A percentile compares a stretch with the other conserved stretches of the same genome.
Conservation (phyloP, 371 early-diverging fungal species). For the Mortierella sp. region DNA sequence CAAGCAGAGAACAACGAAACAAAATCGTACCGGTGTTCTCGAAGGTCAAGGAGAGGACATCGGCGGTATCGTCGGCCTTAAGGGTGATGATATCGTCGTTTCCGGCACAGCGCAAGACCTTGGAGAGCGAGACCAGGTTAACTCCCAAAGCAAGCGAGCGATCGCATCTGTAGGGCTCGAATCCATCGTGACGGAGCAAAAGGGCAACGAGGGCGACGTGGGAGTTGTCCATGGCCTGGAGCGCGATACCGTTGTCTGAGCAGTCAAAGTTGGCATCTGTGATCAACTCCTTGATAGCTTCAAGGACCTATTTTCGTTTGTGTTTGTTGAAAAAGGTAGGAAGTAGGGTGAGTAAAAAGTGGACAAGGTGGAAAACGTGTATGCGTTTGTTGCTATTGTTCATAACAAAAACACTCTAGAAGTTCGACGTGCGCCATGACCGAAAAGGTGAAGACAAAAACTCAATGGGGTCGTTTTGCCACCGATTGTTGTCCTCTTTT, state of each 20-base stretch:
- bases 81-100: slow-evolving; percentile 95
- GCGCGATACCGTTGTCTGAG: slow-evolving; percentile 93
- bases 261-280: slow-evolving; percentile 98
- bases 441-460: background rate
- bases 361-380: too few species aligned
- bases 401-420: too few species aligned
- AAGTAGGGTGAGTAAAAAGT: background rate
- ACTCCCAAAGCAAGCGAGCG: slow-evolving; percentile 94
- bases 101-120: slow-evolving; percentile 95
- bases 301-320: slow-evolving; percentile 76
- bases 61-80: slow-evolving; percentile 91
- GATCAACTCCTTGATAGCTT: slow-evolving; percentile 98
- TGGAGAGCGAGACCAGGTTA: slow-evolving; percentile 87
- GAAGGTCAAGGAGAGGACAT: slow-evolving; percentile 87
- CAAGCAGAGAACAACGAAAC: background rate
- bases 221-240: slow-evolving; percentile 99
- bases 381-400: too few species aligned
- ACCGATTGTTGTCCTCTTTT: background rate
- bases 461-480: slow-evolving; percentile 9
- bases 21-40: slow-evolving; percentile 76
- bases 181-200: slow-evolving; percentile 89
- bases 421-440: too few species aligned
- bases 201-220: slow-evolving; percentile 97
- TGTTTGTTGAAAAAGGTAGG: background rate
- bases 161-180: slow-evolving; percentile 97